These are phyloP conservation scores for Chalciporus chontae DNA, from an alignment of 768 basidiomycete species.

Conservation along the genomic window DNA sequence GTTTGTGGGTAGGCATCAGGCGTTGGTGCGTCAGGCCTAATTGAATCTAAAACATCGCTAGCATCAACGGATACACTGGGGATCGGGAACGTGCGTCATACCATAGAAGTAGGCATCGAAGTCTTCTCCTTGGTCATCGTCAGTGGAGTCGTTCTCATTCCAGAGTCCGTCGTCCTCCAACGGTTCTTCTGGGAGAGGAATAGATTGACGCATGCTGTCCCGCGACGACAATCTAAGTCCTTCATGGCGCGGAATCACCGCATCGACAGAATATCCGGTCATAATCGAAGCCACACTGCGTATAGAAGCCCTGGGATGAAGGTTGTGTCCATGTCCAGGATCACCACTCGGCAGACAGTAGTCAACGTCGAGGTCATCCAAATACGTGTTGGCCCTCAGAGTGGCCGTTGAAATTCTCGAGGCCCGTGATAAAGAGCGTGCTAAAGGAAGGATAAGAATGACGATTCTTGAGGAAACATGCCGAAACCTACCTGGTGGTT, in stretches of 20 bases:
- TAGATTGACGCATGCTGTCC: slow-evolving; percentile 10
- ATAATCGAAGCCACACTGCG: slow-evolving; percentile 55
- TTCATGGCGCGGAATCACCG: slow-evolving; percentile 43
- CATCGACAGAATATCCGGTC: slow-evolving; percentile 57
- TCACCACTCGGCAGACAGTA: slow-evolving; percentile 23
- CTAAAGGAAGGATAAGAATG: slow-evolving; percentile 8
- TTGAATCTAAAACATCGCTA: slow-evolving; percentile 21
- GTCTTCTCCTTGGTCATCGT: slow-evolving; percentile 33
- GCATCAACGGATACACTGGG: background rate
- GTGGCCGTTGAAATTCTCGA: slow-evolving; percentile 29
- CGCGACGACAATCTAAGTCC: slow-evolving; percentile 12
- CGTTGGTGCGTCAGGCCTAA: slow-evolving; percentile 12
- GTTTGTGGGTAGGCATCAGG: slow-evolving; percentile 20
- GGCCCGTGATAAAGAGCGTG: slow-evolving; percentile 16
- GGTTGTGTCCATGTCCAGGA: slow-evolving; percentile 10
- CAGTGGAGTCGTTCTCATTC: slow-evolving; percentile 23
- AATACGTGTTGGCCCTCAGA: slow-evolving; percentile 19
- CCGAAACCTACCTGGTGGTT: slow-evolving; percentile 11
- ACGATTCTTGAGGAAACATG: background rate
- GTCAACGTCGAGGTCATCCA: slow-evolving; percentile 31
- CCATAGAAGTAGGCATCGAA: slow-evolving; percentile 43
- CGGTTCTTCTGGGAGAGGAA: slow-evolving; percentile 16
- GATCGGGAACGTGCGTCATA: slow-evolving; percentile 7
- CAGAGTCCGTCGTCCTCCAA: slow-evolving; percentile 18
- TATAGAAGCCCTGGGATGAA: slow-evolving; percentile 38